Evolutionary conservation across 1,284 basidiomycete genomes (phyloP).

Genomic region (Cryptococcus sp.): DNA sequence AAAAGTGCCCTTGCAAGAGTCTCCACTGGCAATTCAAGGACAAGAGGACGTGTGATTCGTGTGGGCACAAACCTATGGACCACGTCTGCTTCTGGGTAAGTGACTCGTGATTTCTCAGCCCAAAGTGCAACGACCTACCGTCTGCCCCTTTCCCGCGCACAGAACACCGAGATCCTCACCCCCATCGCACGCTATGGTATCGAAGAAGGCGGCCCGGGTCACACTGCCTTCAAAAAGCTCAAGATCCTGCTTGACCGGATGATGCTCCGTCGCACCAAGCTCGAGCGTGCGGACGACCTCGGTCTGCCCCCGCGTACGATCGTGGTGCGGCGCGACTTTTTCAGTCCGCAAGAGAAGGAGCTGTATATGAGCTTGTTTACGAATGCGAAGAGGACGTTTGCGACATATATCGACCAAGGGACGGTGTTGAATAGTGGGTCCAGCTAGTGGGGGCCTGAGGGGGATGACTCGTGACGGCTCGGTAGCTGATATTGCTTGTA

Average conservation of each 20-base stretch:
- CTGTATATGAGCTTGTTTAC: constrained; percentile 89
- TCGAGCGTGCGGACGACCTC: constrained; percentile 95
- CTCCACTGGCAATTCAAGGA: constrained; percentile 68
- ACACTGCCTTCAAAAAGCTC: constrained; percentile 82
- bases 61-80: constrained; percentile 91
- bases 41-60: constrained; percentile 79
- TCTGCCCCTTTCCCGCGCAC: constrained; percentile 43
- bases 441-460: neutral
- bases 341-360: constrained; percentile 96
- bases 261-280: constrained; percentile 75
- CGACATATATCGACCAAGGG: constrained; percentile 84
- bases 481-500: constrained; percentile 35
- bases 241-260: constrained; percentile 84
- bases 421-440: constrained; percentile 84
- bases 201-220: constrained; percentile 65
- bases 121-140: neutral
- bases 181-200: constrained; percentile 77
- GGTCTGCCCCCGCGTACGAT: constrained; percentile 94
- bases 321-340: constrained; percentile 83
- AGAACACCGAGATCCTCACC: constrained; percentile 91
- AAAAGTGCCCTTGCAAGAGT: constrained; percentile 58
- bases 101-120: too few species aligned
- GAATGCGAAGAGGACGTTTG: constrained; percentile 87
- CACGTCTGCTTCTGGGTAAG: constrained; percentile 61
- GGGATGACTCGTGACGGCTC: neutral